Evolutionary conservation across 2,329 filamentous ascomycete species (phyloP).

Genomic region (Paramyrothecium roridum): DNA sequence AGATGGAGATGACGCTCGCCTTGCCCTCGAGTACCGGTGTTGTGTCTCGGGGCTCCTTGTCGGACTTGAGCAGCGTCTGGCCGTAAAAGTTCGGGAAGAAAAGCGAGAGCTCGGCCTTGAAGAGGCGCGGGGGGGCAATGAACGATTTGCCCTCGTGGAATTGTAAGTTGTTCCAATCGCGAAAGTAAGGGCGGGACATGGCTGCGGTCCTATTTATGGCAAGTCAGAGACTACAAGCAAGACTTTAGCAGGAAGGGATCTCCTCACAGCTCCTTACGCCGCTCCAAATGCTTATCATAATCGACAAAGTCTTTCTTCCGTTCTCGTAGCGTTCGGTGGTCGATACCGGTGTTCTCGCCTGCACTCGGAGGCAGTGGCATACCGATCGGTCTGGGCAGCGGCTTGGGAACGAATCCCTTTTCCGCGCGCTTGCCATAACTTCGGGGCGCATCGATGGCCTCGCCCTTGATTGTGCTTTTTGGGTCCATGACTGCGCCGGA

Average conservation of each 20-base stretch:
- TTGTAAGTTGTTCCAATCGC: conserved; percentile 85
- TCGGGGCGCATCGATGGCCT: conserved; percentile 56
- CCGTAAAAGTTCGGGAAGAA: conserved; percentile 94
- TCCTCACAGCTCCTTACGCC: conserved; percentile 70
- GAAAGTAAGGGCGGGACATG: conserved; percentile 86
- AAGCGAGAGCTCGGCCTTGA: conserved; percentile 76
- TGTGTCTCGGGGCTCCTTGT: conserved; percentile 59
- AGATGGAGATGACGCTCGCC: conserved; percentile 76
- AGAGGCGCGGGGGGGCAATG: conserved; percentile 77
- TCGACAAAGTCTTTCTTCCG: conserved; percentile 77
- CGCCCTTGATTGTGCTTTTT: conserved; percentile 35
- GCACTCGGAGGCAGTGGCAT: conserved; percentile 68
- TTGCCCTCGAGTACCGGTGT: conserved; percentile 71
- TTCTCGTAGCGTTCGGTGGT: conserved; percentile 63
- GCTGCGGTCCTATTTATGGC: conserved; percentile 57
- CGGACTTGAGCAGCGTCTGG: conserved; percentile 63
- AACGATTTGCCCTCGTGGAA: conserved; percentile 91
- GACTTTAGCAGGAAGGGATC: neutral
- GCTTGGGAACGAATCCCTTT: conserved; percentile 54
- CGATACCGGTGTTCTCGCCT: conserved; percentile 80
- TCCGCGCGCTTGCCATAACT: conserved; percentile 54
- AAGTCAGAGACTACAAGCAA: neutral
- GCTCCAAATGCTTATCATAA: conserved; percentile 78
- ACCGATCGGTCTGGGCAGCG: conserved; percentile 74
- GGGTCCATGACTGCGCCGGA: conserved; percentile 32